phyloP scores from a whole-genome alignment of 805 yeast species.

The Saturnispora hagleri region DNA sequence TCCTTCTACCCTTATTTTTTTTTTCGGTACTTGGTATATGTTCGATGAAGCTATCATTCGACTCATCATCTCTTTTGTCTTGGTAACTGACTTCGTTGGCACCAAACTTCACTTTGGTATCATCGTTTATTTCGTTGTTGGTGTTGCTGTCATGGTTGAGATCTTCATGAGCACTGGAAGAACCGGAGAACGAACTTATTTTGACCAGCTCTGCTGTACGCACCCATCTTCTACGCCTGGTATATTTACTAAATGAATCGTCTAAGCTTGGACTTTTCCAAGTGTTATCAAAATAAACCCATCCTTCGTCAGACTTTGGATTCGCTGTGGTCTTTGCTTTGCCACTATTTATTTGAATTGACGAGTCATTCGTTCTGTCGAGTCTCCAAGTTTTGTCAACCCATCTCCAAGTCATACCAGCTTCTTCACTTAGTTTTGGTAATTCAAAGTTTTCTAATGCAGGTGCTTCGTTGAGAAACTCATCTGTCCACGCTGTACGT shows the following conservation, averaged over 20 bases:
- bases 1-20: background rate
- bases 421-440: slow-evolving; percentile 51
- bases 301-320: slow-evolving; percentile 78
- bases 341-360: slow-evolving; percentile 59
- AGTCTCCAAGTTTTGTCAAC: slow-evolving; percentile 87
- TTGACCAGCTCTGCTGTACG: slow-evolving; percentile 81
- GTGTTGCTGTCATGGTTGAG: background rate
- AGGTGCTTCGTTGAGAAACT: slow-evolving; percentile 77
- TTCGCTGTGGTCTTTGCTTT: slow-evolving; percentile 54
- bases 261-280: slow-evolving; percentile 90
- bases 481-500: slow-evolving; percentile 96
- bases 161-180: background rate
- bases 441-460: slow-evolving; percentile 69
- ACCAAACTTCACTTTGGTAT: slow-evolving; percentile 4
- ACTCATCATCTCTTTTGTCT: background rate
- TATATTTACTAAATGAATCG: slow-evolving; percentile 81
- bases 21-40: background rate
- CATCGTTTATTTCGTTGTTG: background rate
- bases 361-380: slow-evolving; percentile 83
- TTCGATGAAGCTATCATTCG: background rate
- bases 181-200: slow-evolving; percentile 1
- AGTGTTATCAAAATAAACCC: slow-evolving; percentile 80
- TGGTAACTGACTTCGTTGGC: background rate
- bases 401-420: slow-evolving; percentile 86
- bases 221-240: slow-evolving; percentile 93